A percentile compares a stretch with the other conserved stretches of the same genome.
These are phyloP conservation scores for Yarrowia sp. DNA, from an alignment of 805 yeast genomes.

Conservation along the genomic window DNA sequence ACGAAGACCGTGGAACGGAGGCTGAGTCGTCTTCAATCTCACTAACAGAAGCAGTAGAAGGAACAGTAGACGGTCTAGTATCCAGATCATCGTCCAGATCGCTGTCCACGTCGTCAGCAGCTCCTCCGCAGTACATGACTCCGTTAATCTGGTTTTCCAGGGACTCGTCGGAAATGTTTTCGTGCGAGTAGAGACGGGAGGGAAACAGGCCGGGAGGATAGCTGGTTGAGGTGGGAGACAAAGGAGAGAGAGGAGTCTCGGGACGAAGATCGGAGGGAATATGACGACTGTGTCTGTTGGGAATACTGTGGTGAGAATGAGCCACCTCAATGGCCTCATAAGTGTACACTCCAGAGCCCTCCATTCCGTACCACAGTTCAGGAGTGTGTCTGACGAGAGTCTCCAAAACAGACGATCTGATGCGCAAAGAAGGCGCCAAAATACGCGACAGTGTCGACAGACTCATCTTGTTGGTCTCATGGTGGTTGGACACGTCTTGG, in stretches of 20 bases:
- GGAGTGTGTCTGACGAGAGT: neutral
- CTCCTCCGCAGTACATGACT: conserved; percentile 1
- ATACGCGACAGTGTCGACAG: neutral
- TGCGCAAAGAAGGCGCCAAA: neutral
- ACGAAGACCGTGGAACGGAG: neutral
- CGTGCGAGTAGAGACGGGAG: conserved; percentile 6
- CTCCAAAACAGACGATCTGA: neutral
- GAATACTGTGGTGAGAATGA: too few species aligned
- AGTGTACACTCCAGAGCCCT: neutral
- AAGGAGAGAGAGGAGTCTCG: neutral
- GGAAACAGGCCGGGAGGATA: conserved; percentile 15
- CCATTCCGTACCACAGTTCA: conserved; percentile 18
- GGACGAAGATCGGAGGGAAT: too few species aligned
- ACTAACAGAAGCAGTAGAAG: too few species aligned
- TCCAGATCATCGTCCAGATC: too few species aligned
- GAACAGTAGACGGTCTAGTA: too few species aligned
- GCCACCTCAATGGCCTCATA: conserved; percentile 4
- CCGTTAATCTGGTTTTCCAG: conserved; percentile 6
- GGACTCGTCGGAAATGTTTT: conserved; percentile 17
- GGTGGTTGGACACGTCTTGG: conserved; percentile 24
- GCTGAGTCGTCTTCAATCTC: neutral
- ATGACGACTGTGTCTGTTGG: too few species aligned
- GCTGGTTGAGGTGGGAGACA: neutral
- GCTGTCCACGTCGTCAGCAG: neutral
- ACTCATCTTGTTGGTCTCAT: conserved; percentile 15